These are phyloP conservation scores for Pseudogymnoascus pannorum DNA, from an alignment of 2,329 filamentous ascomycete species.

Conservation along the genomic window DNA sequence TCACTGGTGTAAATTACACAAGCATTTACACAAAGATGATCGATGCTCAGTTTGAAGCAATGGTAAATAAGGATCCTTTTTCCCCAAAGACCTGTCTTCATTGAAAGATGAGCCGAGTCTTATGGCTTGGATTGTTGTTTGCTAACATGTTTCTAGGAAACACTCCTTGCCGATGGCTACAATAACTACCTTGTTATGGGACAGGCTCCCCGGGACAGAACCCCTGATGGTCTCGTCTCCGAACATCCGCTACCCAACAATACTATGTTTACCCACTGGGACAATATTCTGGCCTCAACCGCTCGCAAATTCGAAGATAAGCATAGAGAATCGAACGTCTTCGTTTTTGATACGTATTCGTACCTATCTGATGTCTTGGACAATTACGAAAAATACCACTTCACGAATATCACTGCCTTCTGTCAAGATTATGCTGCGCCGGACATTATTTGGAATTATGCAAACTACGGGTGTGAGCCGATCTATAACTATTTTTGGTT, in stretches of 20 bases:
- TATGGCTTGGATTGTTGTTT: neutral
- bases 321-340: constrained; percentile 30
- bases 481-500: constrained; percentile 41
- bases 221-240: constrained; percentile 26
- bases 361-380: constrained; percentile 37
- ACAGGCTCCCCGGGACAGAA: constrained; percentile 43
- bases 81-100: neutral
- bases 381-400: constrained; percentile 33
- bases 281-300: constrained; percentile 29
- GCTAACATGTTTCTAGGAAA: constrained; percentile 16
- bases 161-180: constrained; percentile 37
- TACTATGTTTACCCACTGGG: constrained; percentile 40
- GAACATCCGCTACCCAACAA: constrained; percentile 36
- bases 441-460: constrained; percentile 36
- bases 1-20: constrained; percentile 35
- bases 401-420: constrained; percentile 39
- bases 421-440: constrained; percentile 39
- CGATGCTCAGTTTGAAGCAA: constrained; percentile 33
- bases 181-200: constrained; percentile 42
- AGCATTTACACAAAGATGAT: constrained; percentile 39
- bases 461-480: constrained; percentile 38
- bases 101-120: neutral
- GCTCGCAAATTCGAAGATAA: constrained; percentile 15
- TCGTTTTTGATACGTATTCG: constrained; percentile 39
- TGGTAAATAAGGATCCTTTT: constrained; percentile 16